Base-by-base conservation (phyloP, 192 early-diverging fungal species). In the Entomortierella chlamydospora region DNA sequence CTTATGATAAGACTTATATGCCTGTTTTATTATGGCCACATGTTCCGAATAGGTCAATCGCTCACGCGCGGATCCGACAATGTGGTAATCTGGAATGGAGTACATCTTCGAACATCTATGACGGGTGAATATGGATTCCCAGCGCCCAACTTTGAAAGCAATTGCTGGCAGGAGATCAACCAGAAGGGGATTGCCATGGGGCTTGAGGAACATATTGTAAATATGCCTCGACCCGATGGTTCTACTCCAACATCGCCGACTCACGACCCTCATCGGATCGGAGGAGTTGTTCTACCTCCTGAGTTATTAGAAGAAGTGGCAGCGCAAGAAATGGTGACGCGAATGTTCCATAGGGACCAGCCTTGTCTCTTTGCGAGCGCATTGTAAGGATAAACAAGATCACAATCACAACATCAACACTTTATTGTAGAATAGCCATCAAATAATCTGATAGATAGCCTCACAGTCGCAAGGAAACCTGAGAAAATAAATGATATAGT, bases 1-100 rank as follows among this genome's bases (percentile, higher is more conserved):
- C 53, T 83, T 50, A 70, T 83, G 67, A 83, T 83, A 22, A 67
- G 82, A 29, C 29, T 80, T 15, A 57, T 83, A 4, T 20, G 55
- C 25, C 41, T 72, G 26, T 83, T 80, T 52, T 80, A 83, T 30
- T 83, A 83, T 57, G 76, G 72, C 34, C 82, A 83, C 49, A 33
- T 79, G 20, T 80, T 83, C 61, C 50, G 54, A 20, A 59, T 71
- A 6, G 82, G 82, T 4, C 70, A 54, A 0, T 83, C 82, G 1
- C 37, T 83, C 13, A 80, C 82, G 1, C 62, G 76, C 5, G 61
- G 61, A 0, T 18, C 57, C 6, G 25, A 64, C 20, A 73, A 83
- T 51, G 67, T 73, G 17, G 72, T 73, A 10, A 50, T 62, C 7
- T 83, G 82, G 82, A 83, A 83, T 31, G 82, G 82, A 0, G 67